A percentile compares a stretch with the other conserved stretches of the same genome.
phyloP scores from a whole-genome alignment of 2,329 filamentous ascomycete genomes.

The Rachicladosporium sp. region DNA sequence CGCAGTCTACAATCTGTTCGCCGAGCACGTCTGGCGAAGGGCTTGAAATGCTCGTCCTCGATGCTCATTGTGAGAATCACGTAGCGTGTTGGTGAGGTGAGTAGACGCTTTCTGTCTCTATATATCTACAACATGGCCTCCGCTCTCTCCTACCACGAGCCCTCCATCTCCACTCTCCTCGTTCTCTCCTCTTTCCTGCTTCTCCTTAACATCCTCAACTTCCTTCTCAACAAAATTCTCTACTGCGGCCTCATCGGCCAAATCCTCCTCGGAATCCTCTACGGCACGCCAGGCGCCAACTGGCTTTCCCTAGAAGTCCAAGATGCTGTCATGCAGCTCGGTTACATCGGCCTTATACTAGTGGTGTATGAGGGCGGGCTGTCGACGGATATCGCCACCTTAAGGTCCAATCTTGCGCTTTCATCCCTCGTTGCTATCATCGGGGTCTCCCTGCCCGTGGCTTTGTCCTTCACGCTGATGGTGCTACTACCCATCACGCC shows the following conservation, averaged over 20 bases:
- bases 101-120: too few relatives aligned
- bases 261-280: slow-evolving; percentile 57
- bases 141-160: slow-evolving; percentile 15
- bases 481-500: slow-evolving; percentile 38
- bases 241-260: slow-evolving; percentile 65
- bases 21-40: too few relatives aligned
- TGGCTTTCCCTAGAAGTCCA: slow-evolving; percentile 45
- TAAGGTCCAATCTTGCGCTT: slow-evolving; percentile 49
- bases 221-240: slow-evolving; percentile 33
- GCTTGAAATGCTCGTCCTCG: too few relatives aligned
- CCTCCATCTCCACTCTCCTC: slow-evolving; percentile 44
- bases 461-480: slow-evolving; percentile 49
- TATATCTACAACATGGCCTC: too few relatives aligned
- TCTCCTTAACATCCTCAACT: slow-evolving; percentile 12
- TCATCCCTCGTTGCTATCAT: slow-evolving; percentile 52
- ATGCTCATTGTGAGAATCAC: too few relatives aligned
- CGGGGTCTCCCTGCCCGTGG: slow-evolving; percentile 53
- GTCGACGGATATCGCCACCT: slow-evolving; percentile 38
- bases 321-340: slow-evolving; percentile 48
- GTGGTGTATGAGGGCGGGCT: slow-evolving; percentile 61
- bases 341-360: slow-evolving; percentile 61
- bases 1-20: too few relatives aligned
- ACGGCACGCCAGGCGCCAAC: slow-evolving; percentile 53
- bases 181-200: slow-evolving; percentile 47
- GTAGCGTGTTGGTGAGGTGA: too few relatives aligned